Base-by-base conservation (phyloP, 306 rosid species). In the Rubus parviflorus region DNA sequence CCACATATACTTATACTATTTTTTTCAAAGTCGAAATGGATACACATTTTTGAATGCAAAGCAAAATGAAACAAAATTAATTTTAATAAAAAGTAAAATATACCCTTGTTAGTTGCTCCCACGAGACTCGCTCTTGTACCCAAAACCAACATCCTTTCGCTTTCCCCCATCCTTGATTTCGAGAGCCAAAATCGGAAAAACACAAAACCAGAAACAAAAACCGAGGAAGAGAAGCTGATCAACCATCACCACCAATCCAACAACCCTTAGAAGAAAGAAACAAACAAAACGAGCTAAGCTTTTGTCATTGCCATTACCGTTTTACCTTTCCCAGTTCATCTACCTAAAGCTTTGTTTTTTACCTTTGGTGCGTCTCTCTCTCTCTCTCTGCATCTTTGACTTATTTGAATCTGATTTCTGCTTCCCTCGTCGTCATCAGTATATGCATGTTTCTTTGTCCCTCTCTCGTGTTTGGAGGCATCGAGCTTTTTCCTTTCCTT, bases 51-150 rank as follows among this genome's bases (percentile, higher is more conserved):
- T 0, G 0, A 58, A 5, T 1, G 64, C 40, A 4, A 10, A 3
- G 11, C 11, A 30, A 30, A 30, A 30, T 30, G 0, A n/a, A 53
- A 7, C 11, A 53, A 19, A 19, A 5, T 17, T 17, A 51, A 16
- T 0, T 17, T 6, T 5, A 9, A 8, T 42, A 4, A 1, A 20
- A 10, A 23, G 40, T 25, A 16, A 12, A 4, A 37, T 0, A 15
- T 62, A 14, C 68, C n/a, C 3, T 60, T 9, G 6, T 4, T 4
- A 4, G 37, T 58, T 23, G 67, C 67, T 62, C 58, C 83, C 88
- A 78, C 4, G 56, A 78, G 82, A 78, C 74, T 68, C 88, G 85
- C 73, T 78, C 80, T 65, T 38, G 68, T 74, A 67, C 58, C 58
- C 57, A 68, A 68, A 37, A 6, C 41, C 72, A 11, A 74, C 69